Percentiles rank a stretch among this genome's conserved stretches.
These are phyloP conservation scores for Yamadazyma buinensis DNA, from an alignment of 1,139 yeast species.

Conservation along the genomic window DNA sequence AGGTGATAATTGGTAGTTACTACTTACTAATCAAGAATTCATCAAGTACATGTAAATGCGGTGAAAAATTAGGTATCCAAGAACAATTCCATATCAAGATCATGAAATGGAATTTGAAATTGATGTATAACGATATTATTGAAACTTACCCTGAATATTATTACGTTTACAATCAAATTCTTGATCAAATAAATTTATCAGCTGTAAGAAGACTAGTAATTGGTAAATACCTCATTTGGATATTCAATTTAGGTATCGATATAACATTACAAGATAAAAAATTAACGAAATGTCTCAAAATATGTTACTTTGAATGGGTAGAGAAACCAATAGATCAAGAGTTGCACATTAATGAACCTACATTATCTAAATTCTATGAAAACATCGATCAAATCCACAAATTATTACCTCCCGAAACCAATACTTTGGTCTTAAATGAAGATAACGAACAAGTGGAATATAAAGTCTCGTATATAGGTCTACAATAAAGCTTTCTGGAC, in stretches of 20 bases:
- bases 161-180: conserved; percentile 34
- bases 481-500: conserved; percentile 23
- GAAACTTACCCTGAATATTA: conserved; percentile 31
- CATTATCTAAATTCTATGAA: conserved; percentile 21
- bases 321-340: conserved; percentile 11
- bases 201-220: conserved; percentile 55
- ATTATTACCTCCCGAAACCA: conserved; percentile 28
- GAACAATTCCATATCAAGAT: conserved; percentile 27
- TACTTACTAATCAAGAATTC: conserved; percentile 40
- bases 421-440: conserved; percentile 15
- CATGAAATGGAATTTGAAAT: conserved; percentile 57
- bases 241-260: conserved; percentile 48
- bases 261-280: conserved; percentile 13
- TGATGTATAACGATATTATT: conserved; percentile 18
- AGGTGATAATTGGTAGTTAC: conserved; percentile 54
- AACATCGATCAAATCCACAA: conserved; percentile 23
- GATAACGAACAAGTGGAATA: conserved; percentile 14
- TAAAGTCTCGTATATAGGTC: conserved; percentile 18
- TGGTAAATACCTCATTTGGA: conserved; percentile 61
- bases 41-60: conserved; percentile 19
- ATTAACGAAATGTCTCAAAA: conserved; percentile 34
- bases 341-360: conserved; percentile 20
- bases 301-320: conserved; percentile 28
- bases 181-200: conserved; percentile 44
- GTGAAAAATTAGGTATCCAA: conserved; percentile 28